Evolutionary conservation across 805 yeast species (phyloP), one percentile per base, ranked within the genome.

Genomic region (Sugiyamaella qingdaonensis): DNA sequence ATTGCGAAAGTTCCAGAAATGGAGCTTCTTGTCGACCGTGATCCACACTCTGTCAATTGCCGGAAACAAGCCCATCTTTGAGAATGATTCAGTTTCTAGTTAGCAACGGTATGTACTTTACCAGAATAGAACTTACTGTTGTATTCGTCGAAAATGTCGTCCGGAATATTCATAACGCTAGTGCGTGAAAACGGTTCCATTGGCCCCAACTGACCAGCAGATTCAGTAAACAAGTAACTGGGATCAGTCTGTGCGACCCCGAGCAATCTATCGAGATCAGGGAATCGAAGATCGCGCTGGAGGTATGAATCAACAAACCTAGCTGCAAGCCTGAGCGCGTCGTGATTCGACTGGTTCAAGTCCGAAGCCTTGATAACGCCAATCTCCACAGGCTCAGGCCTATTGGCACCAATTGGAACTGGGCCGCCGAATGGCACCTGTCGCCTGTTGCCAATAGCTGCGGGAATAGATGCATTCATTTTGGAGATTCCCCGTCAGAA

Each of bases 1-100:
- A 53, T 78, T 79, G 8, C 71, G 63, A 64, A 85, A 82, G 67
- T 90, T 85, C 98, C 98, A 94, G 21, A 95, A 75, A 33, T 86
- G 79, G 61, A 92, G 74, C 61, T 86, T 85, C 65, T 85, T 85
- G 64, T 89, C 97, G 32, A 84, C 80, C 2, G 86, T 81, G 32
- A 92, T 78, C 97, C 97, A 94, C 11, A 91, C 82, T 54, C 95
- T 80, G 56, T 81, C 79, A 31, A 94, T 77, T 54, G 86, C 90
- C 0, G 91, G 80, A 59, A 94, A 83, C 24, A 90, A 71, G 11
- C 99, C 99, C 82, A 88, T 84, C 54, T 84, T 82, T 36, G 90
- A 81, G 46, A 77, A 77, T 50, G 82, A 78, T 62, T 86, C 84
- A 4, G 87, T 77, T 47, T 61, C 61, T 43, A 29, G 33, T 19